Base-by-base conservation (phyloP, 305 asterid genomes). In the Fraxinus angustifolia region DNA sequence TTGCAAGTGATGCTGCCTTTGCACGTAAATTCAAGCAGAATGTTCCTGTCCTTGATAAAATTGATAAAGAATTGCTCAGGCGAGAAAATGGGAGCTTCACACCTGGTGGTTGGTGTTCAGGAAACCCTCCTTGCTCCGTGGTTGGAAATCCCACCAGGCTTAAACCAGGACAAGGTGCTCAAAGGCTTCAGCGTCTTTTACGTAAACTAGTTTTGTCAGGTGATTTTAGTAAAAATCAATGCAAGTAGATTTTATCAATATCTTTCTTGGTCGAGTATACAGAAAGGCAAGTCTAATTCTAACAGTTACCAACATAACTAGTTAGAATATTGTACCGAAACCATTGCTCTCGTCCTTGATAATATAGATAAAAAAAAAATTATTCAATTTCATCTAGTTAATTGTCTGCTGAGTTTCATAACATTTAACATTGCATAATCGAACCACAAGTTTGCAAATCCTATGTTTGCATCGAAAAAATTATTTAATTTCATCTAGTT, bases 101-200 rank as follows among this genome's bases (percentile, higher is more conserved):
- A 5, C 98, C 95, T 0, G 98, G 99, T 6, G 97, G 97, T 12
- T 95, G 97, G 98, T 93, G 98, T 48, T 79, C 90, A 0, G 97
- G 97, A 8, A 84, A 86, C 14, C 94, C 91, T 45, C 88, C 84
- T 26, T 95, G 99, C 88, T 83, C 93, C 11, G 83, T 85, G 87
- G 93, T 95, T 76, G 95, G 94, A 5, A 86, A 87, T 34, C 81
- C 87, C 1, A 48, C 87, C 0, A 89, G 83, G 77, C 88, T 95
- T 6, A 88, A 65, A 80, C 98, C 97, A 0, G 93, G 99, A 7
- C 89, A 88, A 0, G 97, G 97, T 35, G 98, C 97, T 21, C 80
- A 84, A 42, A 87, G 97, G 88, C 92, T 95, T 77, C 87, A 82
- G 72, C 85, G 88, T 11, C 97, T 93, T 67, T 14, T 95, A 53